Evolutionary conservation across 2,329 filamentous ascomycete genomes (phyloP), one percentile per base, ranked within the genome.

Genomic region (Pezicula radicicola): DNA sequence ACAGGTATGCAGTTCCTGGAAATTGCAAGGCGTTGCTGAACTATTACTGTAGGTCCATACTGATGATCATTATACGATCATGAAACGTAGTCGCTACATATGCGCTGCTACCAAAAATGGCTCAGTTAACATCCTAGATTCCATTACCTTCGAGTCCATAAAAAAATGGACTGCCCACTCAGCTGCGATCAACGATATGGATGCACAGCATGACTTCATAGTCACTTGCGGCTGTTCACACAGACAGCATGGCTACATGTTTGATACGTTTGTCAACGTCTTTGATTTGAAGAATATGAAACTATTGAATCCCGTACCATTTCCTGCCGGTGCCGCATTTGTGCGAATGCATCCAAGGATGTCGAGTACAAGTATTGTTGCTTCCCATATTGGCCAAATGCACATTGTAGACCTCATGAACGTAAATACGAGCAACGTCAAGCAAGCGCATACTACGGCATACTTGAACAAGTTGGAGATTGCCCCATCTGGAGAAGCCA

Each of bases 301-400:
- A 16, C 91, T 91, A 19, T 83, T 97, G 66, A 88, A 91, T 4
- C 94, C 94, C 0, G 93, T 99, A 40, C 90, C 94, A 0, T 99
- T 88, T 60, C 93, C 94, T 52, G 88, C 91, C 2, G 91, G 94
- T 9, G 94, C 93, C 36, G 93, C 94, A 35, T 96, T 91, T 73
- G 92, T 97, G 40, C 86, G 94, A 53, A 94, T 99, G 88, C 94
- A 99, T 68, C 94, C 95, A 1, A 87, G 91, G 62, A 89, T 99
- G 81, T 87, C 91, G 18, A 97, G 94, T 0, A 97, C 95, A 0
- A 93, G 90, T 63, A 92, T 99, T 55, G 90, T 99, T 46, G 86
- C 92, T 27, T 96, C 93, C 3, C 91, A 95, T 64, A 88, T 84
- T 41, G 94, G 95, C 1, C 91, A 97, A 69, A 88, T 99, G 68